Percentiles rank a stretch among this genome's conserved stretches.
These are phyloP conservation scores for Leishmania arabica DNA, from an alignment of 208 protist genomes.

Conservation along the genomic window DNA sequence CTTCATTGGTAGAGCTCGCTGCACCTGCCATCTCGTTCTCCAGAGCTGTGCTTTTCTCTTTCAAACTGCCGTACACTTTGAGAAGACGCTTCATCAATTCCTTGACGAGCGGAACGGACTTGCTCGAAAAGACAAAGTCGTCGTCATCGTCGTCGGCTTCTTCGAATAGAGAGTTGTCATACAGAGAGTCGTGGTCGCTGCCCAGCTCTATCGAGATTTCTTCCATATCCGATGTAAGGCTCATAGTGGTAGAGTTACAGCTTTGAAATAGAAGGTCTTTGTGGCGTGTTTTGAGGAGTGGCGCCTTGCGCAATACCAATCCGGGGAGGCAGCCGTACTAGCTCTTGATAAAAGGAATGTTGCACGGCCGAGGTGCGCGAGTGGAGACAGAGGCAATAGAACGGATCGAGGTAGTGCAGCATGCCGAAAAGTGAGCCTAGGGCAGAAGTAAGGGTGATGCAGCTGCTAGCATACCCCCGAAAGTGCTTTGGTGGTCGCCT, in stretches of 20 bases:
- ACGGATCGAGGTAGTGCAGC: not conserved
- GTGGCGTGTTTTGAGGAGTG: not conserved
- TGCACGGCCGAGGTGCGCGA: not conserved
- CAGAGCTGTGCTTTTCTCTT: slow-evolving; percentile 18
- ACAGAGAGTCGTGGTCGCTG: slow-evolving; percentile 21
- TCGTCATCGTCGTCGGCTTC: slow-evolving; percentile 43
- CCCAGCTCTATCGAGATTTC: slow-evolving; percentile 30
- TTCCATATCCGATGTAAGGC: slow-evolving; percentile 13
- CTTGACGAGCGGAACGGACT: slow-evolving; percentile 35
- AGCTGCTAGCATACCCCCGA: not conserved
- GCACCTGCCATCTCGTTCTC: slow-evolving; percentile 18
- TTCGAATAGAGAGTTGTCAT: slow-evolving; percentile 26
- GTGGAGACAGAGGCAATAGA: not conserved
- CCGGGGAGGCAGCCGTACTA: not conserved
- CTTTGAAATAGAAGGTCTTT: not conserved
- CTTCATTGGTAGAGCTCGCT: slow-evolving; percentile 9
- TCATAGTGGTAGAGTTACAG: slow-evolving; percentile 20
- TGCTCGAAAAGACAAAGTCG: slow-evolving; percentile 37
- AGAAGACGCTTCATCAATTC: slow-evolving; percentile 49
- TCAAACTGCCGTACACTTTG: slow-evolving; percentile 29
- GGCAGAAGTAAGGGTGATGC: not conserved
- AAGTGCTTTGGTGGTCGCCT: not conserved
- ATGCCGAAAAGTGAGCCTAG: not conserved
- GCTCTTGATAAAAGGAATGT: not conserved
- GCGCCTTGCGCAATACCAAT: not conserved